phyloP scores from a whole-genome alignment of 2,329 filamentous ascomycete genomes.

The Diaporthe citrichinensis region DNA sequence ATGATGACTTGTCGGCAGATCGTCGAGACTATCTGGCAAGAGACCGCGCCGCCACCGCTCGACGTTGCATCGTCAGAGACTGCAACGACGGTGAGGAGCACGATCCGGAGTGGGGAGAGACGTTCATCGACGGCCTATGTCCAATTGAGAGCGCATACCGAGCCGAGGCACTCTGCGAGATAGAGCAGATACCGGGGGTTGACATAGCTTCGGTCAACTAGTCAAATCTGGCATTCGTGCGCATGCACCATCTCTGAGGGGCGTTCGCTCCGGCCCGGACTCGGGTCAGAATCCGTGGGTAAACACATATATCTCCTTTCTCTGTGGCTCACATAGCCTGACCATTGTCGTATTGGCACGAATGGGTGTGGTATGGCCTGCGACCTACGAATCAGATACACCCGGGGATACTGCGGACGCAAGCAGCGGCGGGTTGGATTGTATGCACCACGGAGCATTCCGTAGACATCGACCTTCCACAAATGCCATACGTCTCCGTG shows the following conservation, averaged over 20 bases:
- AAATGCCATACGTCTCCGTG: not conserved
- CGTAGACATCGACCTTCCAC: slow-evolving; percentile 10
- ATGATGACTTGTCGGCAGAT: not conserved
- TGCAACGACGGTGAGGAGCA: not conserved
- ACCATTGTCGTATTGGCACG: not conserved
- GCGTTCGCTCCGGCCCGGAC: not conserved
- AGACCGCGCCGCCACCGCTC: not conserved
- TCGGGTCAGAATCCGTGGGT: not conserved
- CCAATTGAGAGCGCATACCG: not conserved
- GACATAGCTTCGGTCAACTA: not conserved
- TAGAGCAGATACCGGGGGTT: not conserved
- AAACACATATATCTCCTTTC: not conserved
- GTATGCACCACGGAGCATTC: not conserved
- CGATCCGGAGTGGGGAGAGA: not conserved
- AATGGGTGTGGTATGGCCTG: not conserved
- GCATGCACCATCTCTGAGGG: not conserved
- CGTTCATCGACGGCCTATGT: not conserved
- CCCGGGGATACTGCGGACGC: not conserved
- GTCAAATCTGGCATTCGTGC: not conserved
- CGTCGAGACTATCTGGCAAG: not conserved
- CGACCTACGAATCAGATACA: not conserved
- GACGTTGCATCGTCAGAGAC: not conserved
- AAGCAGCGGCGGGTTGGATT: not conserved
- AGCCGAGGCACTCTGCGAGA: not conserved
- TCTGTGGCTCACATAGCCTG: not conserved